Evolutionary conservation across 306 rosid species (phyloP).

Genomic region (Medicago arabica): DNA sequence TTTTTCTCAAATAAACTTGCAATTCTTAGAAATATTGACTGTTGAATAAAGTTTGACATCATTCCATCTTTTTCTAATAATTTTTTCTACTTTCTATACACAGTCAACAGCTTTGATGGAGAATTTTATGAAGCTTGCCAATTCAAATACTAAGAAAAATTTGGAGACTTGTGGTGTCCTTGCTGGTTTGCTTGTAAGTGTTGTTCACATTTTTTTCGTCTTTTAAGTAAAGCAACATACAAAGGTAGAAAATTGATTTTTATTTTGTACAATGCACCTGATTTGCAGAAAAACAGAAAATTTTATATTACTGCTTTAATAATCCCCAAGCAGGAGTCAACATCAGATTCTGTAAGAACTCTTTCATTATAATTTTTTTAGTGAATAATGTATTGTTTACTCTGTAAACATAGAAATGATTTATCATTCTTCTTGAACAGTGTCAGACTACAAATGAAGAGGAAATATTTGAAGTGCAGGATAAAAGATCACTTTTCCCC

Average conservation of each 20-base stretch:
- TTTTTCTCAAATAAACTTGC: constrained; percentile 21
- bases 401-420: constrained; percentile 1
- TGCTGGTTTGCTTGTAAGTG: constrained; percentile 95
- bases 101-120: constrained; percentile 96
- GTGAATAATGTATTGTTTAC: constrained; percentile 38
- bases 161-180: constrained; percentile 96
- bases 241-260: constrained; percentile 33
- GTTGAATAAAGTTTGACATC: constrained; percentile 7
- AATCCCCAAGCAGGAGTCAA: constrained; percentile 95
- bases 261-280: constrained; percentile 34
- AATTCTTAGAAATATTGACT: constrained; percentile 6
- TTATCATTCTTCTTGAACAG: constrained; percentile 55
- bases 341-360: constrained; percentile 80
- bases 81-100: constrained; percentile 50
- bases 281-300: constrained; percentile 85
- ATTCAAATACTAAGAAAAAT: constrained; percentile 82
- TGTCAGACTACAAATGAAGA: constrained; percentile 95
- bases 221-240: background rate
- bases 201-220: constrained; percentile 23
- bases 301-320: constrained; percentile 88
- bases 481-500: constrained; percentile 87
- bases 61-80: constrained; percentile 33
- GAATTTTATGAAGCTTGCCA: constrained; percentile 84
- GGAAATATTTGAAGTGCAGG: constrained; percentile 97
- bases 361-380: constrained; percentile 34